These are phyloP conservation scores for Annulohypoxylon bovei DNA, from an alignment of 495 filamentous ascomycete species.

Conservation along the genomic window DNA sequence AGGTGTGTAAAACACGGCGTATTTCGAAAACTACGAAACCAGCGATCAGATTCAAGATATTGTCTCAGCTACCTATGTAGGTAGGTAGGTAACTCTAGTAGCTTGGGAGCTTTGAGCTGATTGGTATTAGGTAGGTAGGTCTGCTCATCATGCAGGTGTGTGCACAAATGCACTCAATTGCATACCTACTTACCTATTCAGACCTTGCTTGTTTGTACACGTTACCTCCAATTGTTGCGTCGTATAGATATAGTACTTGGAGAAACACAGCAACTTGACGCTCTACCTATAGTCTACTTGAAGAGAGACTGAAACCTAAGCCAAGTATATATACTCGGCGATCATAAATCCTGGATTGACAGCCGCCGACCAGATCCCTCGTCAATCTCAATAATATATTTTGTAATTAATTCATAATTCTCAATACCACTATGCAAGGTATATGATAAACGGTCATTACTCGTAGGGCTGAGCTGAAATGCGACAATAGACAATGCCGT, in stretches of 20 bases:
- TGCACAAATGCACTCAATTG: conserved; percentile 9
- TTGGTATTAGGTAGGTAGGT: conserved; percentile 2
- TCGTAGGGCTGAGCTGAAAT: conserved; percentile 44
- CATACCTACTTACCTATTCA: neutral
- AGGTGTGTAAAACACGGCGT: conserved; percentile 18
- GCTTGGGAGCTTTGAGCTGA: conserved; percentile 18
- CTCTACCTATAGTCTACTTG: conserved; percentile 5
- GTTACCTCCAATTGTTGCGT: conserved; percentile 24
- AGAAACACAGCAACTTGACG: neutral
- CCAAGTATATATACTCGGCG: conserved; percentile 13
- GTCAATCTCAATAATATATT: conserved; percentile 43
- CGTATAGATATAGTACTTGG: conserved; percentile 19
- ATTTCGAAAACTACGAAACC: conserved; percentile 23
- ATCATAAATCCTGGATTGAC: conserved; percentile 21
- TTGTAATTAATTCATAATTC: conserved; percentile 35
- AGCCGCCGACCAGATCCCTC: conserved; percentile 24
- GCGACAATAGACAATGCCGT: conserved; percentile 33
- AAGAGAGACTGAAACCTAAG: conserved; percentile 9
- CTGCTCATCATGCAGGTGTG: conserved; percentile 19
- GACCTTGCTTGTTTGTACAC: conserved; percentile 25
- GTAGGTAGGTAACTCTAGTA: neutral
- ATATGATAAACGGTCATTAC: conserved; percentile 23
- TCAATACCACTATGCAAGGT: conserved; percentile 40
- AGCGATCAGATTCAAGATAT: conserved; percentile 20
- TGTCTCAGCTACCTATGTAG: conserved; percentile 12